Evolutionary conservation across 2,329 filamentous ascomycete genomes (phyloP), one percentile per base, ranked within the genome.

Genomic region (Arthrobotrys sphaeroides): DNA sequence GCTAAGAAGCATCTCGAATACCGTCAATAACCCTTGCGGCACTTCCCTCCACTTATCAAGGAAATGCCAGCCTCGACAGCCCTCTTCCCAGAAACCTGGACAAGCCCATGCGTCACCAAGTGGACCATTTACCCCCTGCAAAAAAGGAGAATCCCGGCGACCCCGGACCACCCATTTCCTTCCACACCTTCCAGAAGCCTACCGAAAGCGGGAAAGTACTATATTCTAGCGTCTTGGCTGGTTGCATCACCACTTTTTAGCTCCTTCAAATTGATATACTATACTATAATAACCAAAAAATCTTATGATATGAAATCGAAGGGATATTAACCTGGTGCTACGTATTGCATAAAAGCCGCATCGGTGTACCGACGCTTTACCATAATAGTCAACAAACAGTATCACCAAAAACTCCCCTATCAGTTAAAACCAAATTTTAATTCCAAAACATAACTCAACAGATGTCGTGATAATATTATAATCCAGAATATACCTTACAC

Each of bases 111-210:
- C 65, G 53, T 69, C 65, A 59, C 28, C 53, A 20, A 61, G 51
- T 61, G 53, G 65, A 61, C 38, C 65, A 20, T 33, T 45, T n/a
- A 20, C 24, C 24, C 59, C 16, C 38, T 18, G 42, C 43, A 43
- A 33, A 57, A 55, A 20, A 28, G 26, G 22, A 55, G 51, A 55
- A 31, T 47, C 24, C 60, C 51, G 60, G 60, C 60, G 22, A 43
- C 42, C 49, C 51, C 67, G 45, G 26, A 20, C 16, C 16, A n/a
- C n/a, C n/a, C n/a, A n/a, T n/a, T 40, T 43, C 18, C 40, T 43
- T 22, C 40, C 47, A 20, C n/a, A 53, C 47, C 53, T 74, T 74
- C 69, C 45, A 61, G 69, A 74, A 74, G 61, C 53, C 45, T 67
- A 26, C 69, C 43, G 9, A 26, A 67, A 51, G 43, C 10, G 33